Evolutionary conservation across 805 yeast species (phyloP).

Genomic region (Lachancea nothofagi): DNA sequence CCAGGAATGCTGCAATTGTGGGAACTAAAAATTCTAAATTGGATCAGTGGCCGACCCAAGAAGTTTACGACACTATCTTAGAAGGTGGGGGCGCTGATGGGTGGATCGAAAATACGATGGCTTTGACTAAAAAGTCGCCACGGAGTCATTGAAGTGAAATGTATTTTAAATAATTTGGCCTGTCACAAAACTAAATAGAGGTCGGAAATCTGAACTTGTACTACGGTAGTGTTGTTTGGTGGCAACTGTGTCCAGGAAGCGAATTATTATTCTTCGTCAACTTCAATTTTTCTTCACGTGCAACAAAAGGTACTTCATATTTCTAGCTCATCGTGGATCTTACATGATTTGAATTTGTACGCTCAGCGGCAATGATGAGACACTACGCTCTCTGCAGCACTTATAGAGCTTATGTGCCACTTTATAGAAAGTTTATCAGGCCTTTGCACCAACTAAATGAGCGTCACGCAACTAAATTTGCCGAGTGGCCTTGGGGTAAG

Average conservation of each 20-base stretch:
- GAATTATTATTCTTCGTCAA: too few relatives aligned
- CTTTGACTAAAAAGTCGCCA: slow-evolving; percentile 63
- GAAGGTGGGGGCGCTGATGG: slow-evolving; percentile 87
- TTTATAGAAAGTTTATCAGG: background rate
- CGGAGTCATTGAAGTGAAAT: slow-evolving; percentile 51
- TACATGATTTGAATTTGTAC: background rate
- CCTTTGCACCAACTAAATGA: background rate
- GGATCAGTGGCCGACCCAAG: slow-evolving; percentile 30
- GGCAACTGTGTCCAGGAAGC: too few relatives aligned
- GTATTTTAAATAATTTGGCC: background rate
- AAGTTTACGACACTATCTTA: slow-evolving; percentile 55
- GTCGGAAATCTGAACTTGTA: too few relatives aligned
- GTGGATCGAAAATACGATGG: slow-evolving; percentile 80
- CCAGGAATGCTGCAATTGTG: slow-evolving; percentile 85
- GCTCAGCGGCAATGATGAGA: too few relatives aligned
- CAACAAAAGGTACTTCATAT: too few relatives aligned
- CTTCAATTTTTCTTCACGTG: too few relatives aligned
- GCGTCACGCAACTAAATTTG: background rate
- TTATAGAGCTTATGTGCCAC: background rate
- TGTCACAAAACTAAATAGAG: too few relatives aligned
- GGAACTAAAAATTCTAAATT: slow-evolving; percentile 46
- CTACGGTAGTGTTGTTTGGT: too few relatives aligned
- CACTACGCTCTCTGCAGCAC: background rate
- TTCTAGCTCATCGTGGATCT: background rate
- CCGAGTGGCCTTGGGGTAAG: slow-evolving; percentile 15